These are phyloP conservation scores for Fusarium sp. DNA, from an alignment of 2,329 filamentous ascomycete species.

Conservation along the genomic window DNA sequence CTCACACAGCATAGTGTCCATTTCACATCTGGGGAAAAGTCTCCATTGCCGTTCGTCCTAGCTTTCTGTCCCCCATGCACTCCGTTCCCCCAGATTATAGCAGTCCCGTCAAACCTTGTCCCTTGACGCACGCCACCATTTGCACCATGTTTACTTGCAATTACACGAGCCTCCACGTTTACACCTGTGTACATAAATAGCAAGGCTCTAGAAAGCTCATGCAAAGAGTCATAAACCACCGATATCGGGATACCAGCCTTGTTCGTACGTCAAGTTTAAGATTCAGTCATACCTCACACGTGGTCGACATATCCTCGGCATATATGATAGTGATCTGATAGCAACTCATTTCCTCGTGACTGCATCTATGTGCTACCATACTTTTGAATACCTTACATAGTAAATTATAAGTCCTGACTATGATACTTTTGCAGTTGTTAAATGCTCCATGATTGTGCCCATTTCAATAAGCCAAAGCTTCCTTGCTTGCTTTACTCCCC, in stretches of 20 bases:
- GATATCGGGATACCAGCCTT: constrained; percentile 37
- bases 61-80: constrained; percentile 27
- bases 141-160: constrained; percentile 19
- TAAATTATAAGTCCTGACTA: constrained; percentile 10
- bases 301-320: constrained; percentile 32
- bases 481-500: constrained; percentile 11
- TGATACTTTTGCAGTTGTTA: constrained; percentile 4
- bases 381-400: constrained; percentile 2
- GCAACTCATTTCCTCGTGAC: constrained; percentile 7
- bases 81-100: constrained; percentile 44
- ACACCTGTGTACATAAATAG: not conserved
- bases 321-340: not conserved
- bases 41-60: constrained; percentile 45
- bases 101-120: constrained; percentile 23
- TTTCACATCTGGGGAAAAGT: constrained; percentile 32
- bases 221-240: constrained; percentile 26
- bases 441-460: not conserved
- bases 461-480: constrained; percentile 7
- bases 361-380: constrained; percentile 6
- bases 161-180: constrained; percentile 11
- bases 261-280: constrained; percentile 17
- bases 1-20: constrained; percentile 4
- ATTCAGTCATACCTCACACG: constrained; percentile 15
- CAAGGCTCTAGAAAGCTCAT: not conserved
- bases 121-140: constrained; percentile 22